phyloP scores from a whole-genome alignment of 2,329 filamentous ascomycete genomes.

The Paramyrothecium roridum region DNA sequence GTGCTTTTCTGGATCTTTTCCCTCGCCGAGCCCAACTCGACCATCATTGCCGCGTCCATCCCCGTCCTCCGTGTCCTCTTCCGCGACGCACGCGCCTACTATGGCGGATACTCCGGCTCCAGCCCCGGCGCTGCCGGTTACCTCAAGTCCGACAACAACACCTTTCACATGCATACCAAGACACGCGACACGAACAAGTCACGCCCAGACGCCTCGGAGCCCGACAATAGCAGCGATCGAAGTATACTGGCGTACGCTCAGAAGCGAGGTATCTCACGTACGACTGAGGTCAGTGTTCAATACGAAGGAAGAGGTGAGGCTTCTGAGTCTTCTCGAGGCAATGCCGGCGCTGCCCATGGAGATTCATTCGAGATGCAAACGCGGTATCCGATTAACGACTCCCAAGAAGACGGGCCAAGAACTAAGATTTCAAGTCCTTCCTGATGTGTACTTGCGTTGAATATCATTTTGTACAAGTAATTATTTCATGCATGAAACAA shows the following conservation, averaged over 20 bases:
- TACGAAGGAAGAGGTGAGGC: neutral
- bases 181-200: neutral
- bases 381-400: no score
- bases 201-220: neutral
- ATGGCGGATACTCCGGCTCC: neutral
- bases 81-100: neutral
- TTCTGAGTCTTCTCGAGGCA: no score
- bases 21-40: neutral
- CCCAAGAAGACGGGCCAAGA: no score
- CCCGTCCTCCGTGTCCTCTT: neutral
- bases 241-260: neutral
- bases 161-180: neutral
- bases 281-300: neutral
- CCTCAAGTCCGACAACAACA: constrained; percentile 1
- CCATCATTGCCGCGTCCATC: neutral
- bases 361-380: no score
- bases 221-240: neutral
- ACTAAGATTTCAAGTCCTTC: no score
- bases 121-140: neutral
- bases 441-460: no score
- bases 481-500: no score
- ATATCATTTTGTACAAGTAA: no score
- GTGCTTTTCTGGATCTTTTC: neutral
- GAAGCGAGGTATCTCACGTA: neutral
- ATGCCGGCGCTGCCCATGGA: no score